phyloP scores from a whole-genome alignment of 2,329 filamentous ascomycete genomes.

The Trichoderma semiorbis region DNA sequence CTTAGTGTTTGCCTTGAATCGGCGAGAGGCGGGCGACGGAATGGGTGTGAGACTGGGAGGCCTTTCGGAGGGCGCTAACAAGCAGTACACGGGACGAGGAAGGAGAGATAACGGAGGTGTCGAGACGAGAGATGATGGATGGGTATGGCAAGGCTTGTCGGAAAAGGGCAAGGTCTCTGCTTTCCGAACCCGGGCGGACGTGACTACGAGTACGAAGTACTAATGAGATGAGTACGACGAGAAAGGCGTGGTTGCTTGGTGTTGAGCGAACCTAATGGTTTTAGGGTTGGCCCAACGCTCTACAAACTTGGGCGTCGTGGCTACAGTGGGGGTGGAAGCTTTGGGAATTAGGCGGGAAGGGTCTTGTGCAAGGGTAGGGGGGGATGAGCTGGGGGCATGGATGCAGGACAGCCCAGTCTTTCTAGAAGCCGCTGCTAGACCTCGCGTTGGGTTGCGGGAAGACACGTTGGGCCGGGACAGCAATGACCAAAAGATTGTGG shows the following conservation, averaged over 20 bases:
- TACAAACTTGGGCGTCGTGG: conserved; percentile 16
- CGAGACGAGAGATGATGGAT: not conserved
- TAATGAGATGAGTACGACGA: conserved; percentile 3
- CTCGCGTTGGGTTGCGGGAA: conserved; percentile 15
- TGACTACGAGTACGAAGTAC: not conserved
- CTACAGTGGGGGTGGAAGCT: conserved; percentile 12
- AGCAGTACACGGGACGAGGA: not conserved
- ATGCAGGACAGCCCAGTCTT: conserved; percentile 17
- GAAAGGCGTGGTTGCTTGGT: conserved; percentile 4
- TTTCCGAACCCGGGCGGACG: not conserved
- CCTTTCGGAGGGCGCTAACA: conserved; percentile 12
- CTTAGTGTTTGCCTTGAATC: conserved; percentile 14
- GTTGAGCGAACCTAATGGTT: conserved; percentile 12
- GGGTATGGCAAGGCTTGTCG: conserved; percentile 3
- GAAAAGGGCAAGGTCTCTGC: conserved; percentile 4
- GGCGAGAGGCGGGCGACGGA: conserved; percentile 14
- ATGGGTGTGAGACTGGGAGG: conserved; percentile 15
- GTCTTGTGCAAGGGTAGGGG: conserved; percentile 11
- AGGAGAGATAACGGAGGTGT: conserved; percentile 3
- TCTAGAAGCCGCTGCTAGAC: conserved; percentile 18
- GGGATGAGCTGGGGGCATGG: not conserved
- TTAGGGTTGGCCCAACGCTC: conserved; percentile 17
- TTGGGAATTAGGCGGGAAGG: conserved; percentile 15
- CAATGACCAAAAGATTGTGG: conserved; percentile 6
- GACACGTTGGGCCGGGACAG: conserved; percentile 18